These are phyloP conservation scores for Bipolaris oryzae DNA, from an alignment of 2,329 filamentous ascomycete species.

Conservation along the genomic window DNA sequence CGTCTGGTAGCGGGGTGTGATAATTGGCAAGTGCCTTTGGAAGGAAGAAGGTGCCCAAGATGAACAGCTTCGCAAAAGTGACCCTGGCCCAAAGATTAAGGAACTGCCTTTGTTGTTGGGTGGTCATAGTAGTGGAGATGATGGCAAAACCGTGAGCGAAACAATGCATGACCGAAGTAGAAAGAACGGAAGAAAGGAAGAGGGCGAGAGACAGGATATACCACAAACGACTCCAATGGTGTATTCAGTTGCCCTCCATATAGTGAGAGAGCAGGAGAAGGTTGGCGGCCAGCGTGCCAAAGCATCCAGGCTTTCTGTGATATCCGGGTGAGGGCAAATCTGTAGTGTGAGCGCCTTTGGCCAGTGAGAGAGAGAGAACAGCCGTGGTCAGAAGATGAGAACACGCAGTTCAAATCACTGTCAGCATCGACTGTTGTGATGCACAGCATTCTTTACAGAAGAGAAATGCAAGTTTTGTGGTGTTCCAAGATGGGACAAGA, in stretches of 20 bases:
- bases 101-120: not conserved
- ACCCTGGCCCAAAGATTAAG: not conserved
- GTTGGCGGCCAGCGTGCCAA: slow-evolving; percentile 2
- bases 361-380: slow-evolving; percentile 14
- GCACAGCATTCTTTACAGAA: not conserved
- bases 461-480: not conserved
- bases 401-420: not conserved
- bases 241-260: not conserved
- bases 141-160: not conserved
- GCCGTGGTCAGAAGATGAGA: not conserved
- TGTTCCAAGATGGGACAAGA: slow-evolving; percentile 8
- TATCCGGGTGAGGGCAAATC: slow-evolving; percentile 21
- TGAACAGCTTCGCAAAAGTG: not conserved
- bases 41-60: not conserved
- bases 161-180: not conserved
- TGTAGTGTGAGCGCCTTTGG: slow-evolving; percentile 17
- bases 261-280: slow-evolving; percentile 18
- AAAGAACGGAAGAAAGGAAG: slow-evolving; percentile 2
- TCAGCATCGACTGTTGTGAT: not conserved
- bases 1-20: slow-evolving; percentile 24
- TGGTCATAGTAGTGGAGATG: not conserved
- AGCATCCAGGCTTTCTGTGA: slow-evolving; percentile 8
- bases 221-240: not conserved
- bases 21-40: slow-evolving; percentile 14
- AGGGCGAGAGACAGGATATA: not conserved